Conservation (phyloP, 768 basidiomycete species). For the Grammothele lineata region DNA sequence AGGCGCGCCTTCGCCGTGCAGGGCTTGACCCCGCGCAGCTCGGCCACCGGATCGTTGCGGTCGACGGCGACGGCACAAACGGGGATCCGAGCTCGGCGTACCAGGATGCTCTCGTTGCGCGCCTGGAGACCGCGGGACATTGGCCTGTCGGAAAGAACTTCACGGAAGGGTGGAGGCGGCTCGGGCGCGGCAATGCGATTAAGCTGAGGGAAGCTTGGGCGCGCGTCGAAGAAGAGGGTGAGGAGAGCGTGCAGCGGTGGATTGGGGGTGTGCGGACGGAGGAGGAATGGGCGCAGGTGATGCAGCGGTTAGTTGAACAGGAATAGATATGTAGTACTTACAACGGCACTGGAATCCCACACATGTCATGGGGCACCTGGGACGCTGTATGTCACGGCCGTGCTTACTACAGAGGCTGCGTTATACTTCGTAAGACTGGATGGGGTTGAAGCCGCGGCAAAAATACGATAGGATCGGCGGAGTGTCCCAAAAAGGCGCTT, state of each 20-base stretch:
- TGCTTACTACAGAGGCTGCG: too few species aligned
- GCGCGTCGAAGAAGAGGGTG: slow-evolving; percentile 39
- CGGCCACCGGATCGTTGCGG: slow-evolving; percentile 42
- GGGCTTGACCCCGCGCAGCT: slow-evolving; percentile 46
- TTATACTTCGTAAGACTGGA: too few species aligned
- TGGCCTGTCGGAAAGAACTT: slow-evolving; percentile 41
- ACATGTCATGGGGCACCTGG: too few species aligned
- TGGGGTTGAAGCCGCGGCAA: too few species aligned
- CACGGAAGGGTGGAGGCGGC: slow-evolving; percentile 48
- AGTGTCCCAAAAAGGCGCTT: too few species aligned
- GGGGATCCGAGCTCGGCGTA: too few species aligned
- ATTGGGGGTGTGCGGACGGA: slow-evolving; percentile 46
- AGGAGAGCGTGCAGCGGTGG: slow-evolving; percentile 39
- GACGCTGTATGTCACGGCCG: too few species aligned
- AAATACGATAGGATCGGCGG: too few species aligned
- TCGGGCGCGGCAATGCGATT: slow-evolving; percentile 28
- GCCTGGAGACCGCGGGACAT: slow-evolving; percentile 24
- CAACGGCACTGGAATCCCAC: too few species aligned
- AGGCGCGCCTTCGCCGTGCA: slow-evolving; percentile 34
- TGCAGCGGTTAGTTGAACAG: slow-evolving; percentile 45
- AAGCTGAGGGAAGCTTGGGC: slow-evolving; percentile 41
- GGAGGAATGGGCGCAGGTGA: slow-evolving; percentile 46
- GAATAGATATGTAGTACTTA: too few species aligned
- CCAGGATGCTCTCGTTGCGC: slow-evolving; percentile 29
- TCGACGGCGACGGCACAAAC: slow-evolving; percentile 24